These are phyloP conservation scores for Wickerhamomyces kurtzmanii DNA, from an alignment of 805 yeast genomes.

Conservation along the genomic window DNA sequence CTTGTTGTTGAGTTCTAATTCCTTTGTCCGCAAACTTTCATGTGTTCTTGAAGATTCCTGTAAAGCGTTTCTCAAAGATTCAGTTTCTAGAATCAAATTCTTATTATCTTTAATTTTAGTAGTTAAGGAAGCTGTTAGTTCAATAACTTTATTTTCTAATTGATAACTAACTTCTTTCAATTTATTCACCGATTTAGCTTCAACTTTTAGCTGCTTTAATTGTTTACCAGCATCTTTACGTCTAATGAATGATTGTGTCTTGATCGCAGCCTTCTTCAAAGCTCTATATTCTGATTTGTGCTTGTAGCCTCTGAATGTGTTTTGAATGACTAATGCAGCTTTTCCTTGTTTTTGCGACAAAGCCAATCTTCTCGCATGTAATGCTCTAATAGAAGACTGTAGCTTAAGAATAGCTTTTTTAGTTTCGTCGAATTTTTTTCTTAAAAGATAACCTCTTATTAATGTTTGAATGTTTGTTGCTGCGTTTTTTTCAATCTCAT, in stretches of 20 bases:
- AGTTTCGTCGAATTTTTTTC: conserved; percentile 24
- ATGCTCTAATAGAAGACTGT: conserved; percentile 45
- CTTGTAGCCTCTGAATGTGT: conserved; percentile 54
- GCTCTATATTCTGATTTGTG: conserved; percentile 45
- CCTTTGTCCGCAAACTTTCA: conserved; percentile 44
- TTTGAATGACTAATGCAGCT: conserved; percentile 70
- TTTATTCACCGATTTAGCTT: conserved; percentile 86
- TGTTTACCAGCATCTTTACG: conserved; percentile 63
- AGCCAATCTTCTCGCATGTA: conserved; percentile 40
- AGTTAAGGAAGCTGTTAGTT: conserved; percentile 78
- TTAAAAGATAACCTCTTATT: conserved; percentile 42
- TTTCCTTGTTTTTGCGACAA: conserved; percentile 38
- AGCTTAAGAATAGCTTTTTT: conserved; percentile 24
- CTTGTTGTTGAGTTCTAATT: conserved; percentile 38
- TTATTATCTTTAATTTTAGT: conserved; percentile 76
- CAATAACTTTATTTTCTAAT: conserved; percentile 95
- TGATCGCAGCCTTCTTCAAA: conserved; percentile 45
- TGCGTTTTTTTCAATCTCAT: conserved; percentile 47
- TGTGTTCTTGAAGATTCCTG: conserved; percentile 45
- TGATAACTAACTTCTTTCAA: conserved; percentile 86
- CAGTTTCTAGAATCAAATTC: conserved; percentile 53
- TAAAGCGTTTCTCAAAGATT: conserved; percentile 36
- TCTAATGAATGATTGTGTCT: conserved; percentile 72
- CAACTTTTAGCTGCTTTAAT: conserved; percentile 58
- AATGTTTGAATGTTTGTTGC: conserved; percentile 66